Evolutionary conservation across 2,329 filamentous ascomycete species (phyloP).

Genomic region (Coniochaeta sp.): DNA sequence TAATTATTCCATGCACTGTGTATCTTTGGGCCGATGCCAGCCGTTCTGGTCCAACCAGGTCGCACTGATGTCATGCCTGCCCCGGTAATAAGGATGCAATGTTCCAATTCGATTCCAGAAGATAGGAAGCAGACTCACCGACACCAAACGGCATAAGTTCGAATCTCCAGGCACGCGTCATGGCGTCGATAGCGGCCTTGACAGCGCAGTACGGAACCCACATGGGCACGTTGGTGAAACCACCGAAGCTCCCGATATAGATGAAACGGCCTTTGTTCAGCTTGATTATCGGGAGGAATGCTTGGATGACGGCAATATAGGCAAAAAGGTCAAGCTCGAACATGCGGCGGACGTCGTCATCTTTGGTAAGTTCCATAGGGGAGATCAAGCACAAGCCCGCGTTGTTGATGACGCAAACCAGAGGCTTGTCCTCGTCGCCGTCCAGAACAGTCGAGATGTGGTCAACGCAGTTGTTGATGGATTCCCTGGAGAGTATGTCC

Average conservation of each 20-base stretch:
- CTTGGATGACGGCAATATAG: slow-evolving; percentile 5
- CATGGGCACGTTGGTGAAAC: slow-evolving; percentile 7
- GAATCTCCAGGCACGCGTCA: slow-evolving; percentile 2
- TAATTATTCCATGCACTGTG: slow-evolving; percentile 3
- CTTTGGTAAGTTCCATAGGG: slow-evolving; percentile 6
- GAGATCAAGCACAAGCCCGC: slow-evolving; percentile 8
- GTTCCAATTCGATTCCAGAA: not conserved
- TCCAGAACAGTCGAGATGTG: slow-evolving; percentile 4
- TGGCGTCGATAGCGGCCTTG: slow-evolving; percentile 3
- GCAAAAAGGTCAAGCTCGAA: slow-evolving; percentile 8
- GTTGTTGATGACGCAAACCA: slow-evolving; percentile 8
- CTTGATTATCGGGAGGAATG: slow-evolving; percentile 6
- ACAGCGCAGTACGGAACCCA: slow-evolving; percentile 6
- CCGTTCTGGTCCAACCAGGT: slow-evolving; percentile 5
- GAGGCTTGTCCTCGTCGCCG: slow-evolving; percentile 2
- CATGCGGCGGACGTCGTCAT: slow-evolving; percentile 6
- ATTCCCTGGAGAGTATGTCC: slow-evolving; percentile 5
- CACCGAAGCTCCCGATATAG: slow-evolving; percentile 5
- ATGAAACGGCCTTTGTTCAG: slow-evolving; percentile 6
- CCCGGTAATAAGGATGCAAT: not conserved
- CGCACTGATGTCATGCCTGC: slow-evolving; percentile 5
- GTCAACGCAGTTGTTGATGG: slow-evolving; percentile 1
- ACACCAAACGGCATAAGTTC: slow-evolving; percentile 8
- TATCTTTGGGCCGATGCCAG: slow-evolving; percentile 3
- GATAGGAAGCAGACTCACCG: not conserved